phyloP scores from a whole-genome alignment of 192 early-diverging fungal species.

The Diversispora epigaea region DNA sequence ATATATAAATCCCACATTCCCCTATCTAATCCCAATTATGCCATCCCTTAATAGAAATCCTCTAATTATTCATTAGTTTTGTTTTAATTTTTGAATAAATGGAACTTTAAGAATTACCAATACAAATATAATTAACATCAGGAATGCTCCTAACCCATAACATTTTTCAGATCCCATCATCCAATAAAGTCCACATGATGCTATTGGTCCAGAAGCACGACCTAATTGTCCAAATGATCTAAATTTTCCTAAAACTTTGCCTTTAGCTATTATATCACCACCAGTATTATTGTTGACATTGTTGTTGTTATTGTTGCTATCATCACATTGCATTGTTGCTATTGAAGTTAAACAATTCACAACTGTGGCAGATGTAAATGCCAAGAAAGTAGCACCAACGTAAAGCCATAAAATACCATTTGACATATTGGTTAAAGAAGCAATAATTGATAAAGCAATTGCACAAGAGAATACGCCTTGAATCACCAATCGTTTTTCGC shows the following conservation, averaged over 20 bases:
- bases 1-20: too few species aligned
- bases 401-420: conserved; percentile 45
- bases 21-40: too few species aligned
- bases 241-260: conserved; percentile 81
- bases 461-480: conserved; percentile 77
- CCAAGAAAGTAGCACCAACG: conserved; percentile 79
- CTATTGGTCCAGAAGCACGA: conserved; percentile 82
- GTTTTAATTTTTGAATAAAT: neutral
- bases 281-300: neutral
- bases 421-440: conserved; percentile 43
- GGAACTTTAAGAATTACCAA: conserved; percentile 22
- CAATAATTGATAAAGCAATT: conserved; percentile 63
- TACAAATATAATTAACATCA: conserved; percentile 45
- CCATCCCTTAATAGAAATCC: too few species aligned
- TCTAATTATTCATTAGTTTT: neutral
- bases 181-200: conserved; percentile 88
- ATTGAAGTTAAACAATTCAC: conserved; percentile 86
- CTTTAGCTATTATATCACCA: conserved; percentile 35
- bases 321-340: conserved; percentile 61
- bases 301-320: conserved; percentile 25
- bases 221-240: conserved; percentile 89
- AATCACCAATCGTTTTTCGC: conserved; percentile 71
- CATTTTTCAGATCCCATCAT: conserved; percentile 61
- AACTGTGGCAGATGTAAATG: conserved; percentile 92
- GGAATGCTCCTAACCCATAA: conserved; percentile 59